phyloP scores from a whole-genome alignment of 768 basidiomycete genomes.

The Suillus hirtellus region DNA sequence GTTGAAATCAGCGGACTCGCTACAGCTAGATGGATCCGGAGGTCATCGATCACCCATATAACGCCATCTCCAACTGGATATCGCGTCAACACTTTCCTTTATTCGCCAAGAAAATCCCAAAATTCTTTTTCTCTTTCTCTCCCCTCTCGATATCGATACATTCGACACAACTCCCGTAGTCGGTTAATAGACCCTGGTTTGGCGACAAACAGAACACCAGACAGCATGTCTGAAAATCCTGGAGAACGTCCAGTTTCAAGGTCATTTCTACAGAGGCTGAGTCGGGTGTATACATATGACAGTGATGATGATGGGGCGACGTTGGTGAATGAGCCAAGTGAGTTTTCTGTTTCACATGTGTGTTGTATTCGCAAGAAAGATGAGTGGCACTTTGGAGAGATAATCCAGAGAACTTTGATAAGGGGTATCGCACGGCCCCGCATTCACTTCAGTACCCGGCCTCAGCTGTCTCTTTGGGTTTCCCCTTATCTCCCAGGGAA shows the following conservation, averaged over 20 bases:
- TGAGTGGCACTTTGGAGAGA: neutral
- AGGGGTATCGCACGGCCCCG: conserved; percentile 7
- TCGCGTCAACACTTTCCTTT: no score
- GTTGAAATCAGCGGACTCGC: neutral
- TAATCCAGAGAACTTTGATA: conserved; percentile 3
- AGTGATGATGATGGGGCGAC: conserved; percentile 8
- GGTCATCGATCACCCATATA: neutral
- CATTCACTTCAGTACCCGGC: neutral
- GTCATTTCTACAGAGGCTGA: conserved; percentile 10
- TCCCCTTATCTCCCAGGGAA: conserved; percentile 7
- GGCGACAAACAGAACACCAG: neutral
- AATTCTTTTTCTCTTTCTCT: no score
- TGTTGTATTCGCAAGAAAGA: neutral
- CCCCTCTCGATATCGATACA: neutral
- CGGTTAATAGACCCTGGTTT: neutral
- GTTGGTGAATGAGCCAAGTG: conserved; percentile 5
- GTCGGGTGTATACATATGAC: conserved; percentile 7
- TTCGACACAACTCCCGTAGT: neutral
- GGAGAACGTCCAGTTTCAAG: conserved; percentile 1
- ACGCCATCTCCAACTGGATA: neutral
- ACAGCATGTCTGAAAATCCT: neutral
- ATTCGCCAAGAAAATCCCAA: no score
- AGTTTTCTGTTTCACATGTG: neutral
- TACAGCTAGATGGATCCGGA: neutral
- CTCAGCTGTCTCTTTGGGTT: neutral